Evolutionary conservation across 2,329 filamentous ascomycete species (phyloP), one percentile per base, ranked within the genome.

Genomic region (Tympanopsis confertula): DNA sequence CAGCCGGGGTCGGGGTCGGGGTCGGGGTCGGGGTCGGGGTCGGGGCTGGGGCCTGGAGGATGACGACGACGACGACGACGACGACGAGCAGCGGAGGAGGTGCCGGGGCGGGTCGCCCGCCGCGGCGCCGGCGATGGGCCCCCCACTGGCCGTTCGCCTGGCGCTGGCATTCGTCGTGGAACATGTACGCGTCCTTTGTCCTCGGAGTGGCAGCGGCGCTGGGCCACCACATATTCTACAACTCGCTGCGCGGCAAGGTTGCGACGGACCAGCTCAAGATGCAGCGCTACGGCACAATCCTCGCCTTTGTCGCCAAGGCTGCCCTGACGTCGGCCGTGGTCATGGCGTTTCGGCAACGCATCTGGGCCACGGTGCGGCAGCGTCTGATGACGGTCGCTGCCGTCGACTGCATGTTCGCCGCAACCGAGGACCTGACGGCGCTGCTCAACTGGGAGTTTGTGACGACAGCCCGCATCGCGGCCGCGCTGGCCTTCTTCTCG

Each of bases 291-390:
- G 60, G 60, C 3, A 58, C 57, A 1, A 44, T 58, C 2, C 44
- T 63, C 33, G 55, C 60, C 3, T 62, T 59, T 26, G 55, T 51
- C 13, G 48, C 58, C 2, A 63, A 63, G 46, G 59, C 60, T 4
- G 51, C 54, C 4, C 48, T 63, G 14, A 51, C 54, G 38, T 52
- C 58, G 4, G 50, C 57, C 17, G 53, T 59, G 5, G 45, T 61
- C 7, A 41, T 54, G 13, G 52, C 55, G 4, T 57, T 51, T 35
- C 43, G 46, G 29, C 53, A 57, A 42, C 47, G 54, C 19, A 44
- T 57, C 38, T 58, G 54, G 53, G 43, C 42, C 5, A 56, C 53
- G 3, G 46, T 57, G 36, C 48, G 50, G 35, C 46, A 37, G 32
- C 55, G 55, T 35, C 38, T 53, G 10, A 43, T 53, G n/a, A 51